A percentile compares a stretch with the other conserved stretches of the same genome.
Conservation (phyloP, 176 grass and related monocot genomes). For the Avena atlantica region DNA sequence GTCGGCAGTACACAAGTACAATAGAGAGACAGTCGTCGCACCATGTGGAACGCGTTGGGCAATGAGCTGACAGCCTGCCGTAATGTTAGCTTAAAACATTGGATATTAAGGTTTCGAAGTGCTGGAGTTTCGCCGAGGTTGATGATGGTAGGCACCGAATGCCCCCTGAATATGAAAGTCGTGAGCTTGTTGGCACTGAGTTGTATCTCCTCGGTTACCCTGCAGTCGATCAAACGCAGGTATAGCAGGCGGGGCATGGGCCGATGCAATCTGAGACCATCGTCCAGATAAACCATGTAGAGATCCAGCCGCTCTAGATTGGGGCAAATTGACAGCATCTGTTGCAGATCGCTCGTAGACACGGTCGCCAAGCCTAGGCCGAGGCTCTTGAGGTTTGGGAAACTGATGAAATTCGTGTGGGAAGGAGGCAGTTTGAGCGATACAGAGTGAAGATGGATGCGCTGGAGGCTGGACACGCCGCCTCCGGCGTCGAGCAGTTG, state of each 20-base stretch:
- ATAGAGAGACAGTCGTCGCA: not conserved
- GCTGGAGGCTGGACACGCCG: not conserved
- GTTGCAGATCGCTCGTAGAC: not conserved
- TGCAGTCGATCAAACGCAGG: not conserved
- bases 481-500: not conserved
- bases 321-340: not conserved
- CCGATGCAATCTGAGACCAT: not conserved
- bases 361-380: not conserved
- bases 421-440: not conserved
- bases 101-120: not conserved
- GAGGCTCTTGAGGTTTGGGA: conserved; percentile 32
- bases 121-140: not conserved
- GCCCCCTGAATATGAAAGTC: not conserved
- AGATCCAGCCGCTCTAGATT: conserved; percentile 26
- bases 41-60: not conserved
- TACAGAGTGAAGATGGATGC: conserved; percentile 3
- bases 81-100: not conserved
- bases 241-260: conserved; percentile 2
- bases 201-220: not conserved
- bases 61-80: not conserved
- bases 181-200: not conserved
- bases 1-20: not conserved
- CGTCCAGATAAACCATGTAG: not conserved
- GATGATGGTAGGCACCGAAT: not conserved
- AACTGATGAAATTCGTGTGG: not conserved